Base-by-base conservation (phyloP, 257 asterid species). In the Eucommia ulmoides region DNA sequence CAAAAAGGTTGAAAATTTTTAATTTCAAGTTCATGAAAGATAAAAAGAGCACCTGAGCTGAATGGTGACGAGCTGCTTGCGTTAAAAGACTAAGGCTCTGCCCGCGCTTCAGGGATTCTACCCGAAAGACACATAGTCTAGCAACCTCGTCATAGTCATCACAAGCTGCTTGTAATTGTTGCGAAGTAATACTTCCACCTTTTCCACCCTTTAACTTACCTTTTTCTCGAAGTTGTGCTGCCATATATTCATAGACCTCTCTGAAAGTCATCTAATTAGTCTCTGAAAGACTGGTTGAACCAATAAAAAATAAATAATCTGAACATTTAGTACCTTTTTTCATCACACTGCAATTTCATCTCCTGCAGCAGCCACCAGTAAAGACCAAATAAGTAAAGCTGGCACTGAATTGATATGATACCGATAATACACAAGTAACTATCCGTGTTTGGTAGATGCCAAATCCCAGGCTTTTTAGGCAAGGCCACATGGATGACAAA, bases 41-140 rank as follows among this genome's bases (percentile, higher is more conserved):
- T 47, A 48, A 26, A 57, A 65, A 22, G 12, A 50, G 48, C 41
- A 88, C 97, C 93, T 88, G 98, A 33, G 96, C 96, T 21, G 88
- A 77, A 68, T 85, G 96, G 74, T 89, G 96, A 59, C 94, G 96
- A 61, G 85, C 85, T 64, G 96, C 98, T 71, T 84, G 95, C 14
- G 96, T 89, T 59, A 89, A 66, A 51, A 89, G 70, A 67, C 96
- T 89, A 41, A 85, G 75, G 64, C 88, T 76, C 61, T 80, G 96
- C 71, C 96, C 98, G 70, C 82, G 94, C 73, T 89, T 85, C 77
- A 89, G 70, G 59, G 98, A 89, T 71, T 85, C 88, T 48, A 82
- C 94, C 50, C 96, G 94, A 47, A 89, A 89, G 52, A 85, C 70
- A 60, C 93, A 89, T 23, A 85, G 78, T 73, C 85, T 74, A 41